phyloP scores from a whole-genome alignment of 139 green algal species.

The Chlorella sp. region DNA sequence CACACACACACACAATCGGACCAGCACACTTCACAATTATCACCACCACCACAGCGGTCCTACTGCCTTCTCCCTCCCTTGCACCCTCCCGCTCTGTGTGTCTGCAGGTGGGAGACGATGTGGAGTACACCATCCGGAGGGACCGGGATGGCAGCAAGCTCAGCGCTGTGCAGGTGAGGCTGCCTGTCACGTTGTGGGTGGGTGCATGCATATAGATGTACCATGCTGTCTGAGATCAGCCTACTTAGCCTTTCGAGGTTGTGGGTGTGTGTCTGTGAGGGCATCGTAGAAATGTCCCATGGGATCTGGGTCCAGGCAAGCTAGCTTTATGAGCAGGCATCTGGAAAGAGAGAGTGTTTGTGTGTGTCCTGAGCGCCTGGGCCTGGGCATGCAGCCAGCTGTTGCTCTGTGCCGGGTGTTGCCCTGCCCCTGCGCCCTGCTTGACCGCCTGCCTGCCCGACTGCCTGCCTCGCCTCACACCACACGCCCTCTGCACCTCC shows the following conservation, averaged over 20 bases:
- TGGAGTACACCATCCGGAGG: conserved; percentile 53
- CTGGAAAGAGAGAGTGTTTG: too few relatives aligned
- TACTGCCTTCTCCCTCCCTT: not conserved
- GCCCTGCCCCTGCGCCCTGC: not conserved
- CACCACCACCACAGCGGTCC: not conserved
- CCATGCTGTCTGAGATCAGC: too few relatives aligned
- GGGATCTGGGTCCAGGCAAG: not conserved
- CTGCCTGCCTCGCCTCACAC: not conserved
- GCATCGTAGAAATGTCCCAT: not conserved
- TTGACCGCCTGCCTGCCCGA: not conserved
- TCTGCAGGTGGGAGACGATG: conserved; percentile 45
- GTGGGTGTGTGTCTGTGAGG: too few relatives aligned
- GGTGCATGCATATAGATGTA: too few relatives aligned
- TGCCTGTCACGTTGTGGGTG: too few relatives aligned
- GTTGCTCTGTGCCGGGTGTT: too few relatives aligned
- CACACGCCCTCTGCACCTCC: too few relatives aligned
- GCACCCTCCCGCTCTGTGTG: not conserved
- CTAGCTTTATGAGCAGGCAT: not conserved
- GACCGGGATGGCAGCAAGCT: conserved; percentile 43
- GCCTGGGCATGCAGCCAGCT: too few relatives aligned
- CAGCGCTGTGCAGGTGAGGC: conserved; percentile 40
- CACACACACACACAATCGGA: too few relatives aligned
- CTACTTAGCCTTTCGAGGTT: too few relatives aligned
- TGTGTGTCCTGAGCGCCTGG: too few relatives aligned
- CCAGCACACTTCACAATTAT: not conserved